Evolutionary conservation across 192 early-diverging fungal genomes (phyloP).

Genomic region (Chytriomyces confervae): DNA sequence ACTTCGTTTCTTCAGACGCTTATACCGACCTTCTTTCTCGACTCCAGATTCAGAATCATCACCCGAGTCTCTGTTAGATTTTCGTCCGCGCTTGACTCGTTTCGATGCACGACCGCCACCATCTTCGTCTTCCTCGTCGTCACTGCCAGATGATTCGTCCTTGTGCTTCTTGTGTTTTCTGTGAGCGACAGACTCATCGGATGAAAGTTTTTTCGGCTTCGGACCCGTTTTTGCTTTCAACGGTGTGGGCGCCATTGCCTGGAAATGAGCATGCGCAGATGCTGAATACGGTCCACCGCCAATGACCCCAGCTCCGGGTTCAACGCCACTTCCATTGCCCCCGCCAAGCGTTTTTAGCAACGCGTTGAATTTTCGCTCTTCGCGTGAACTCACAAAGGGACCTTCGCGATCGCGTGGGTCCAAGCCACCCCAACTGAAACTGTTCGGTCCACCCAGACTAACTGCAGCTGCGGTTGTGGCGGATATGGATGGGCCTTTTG

Average conservation of each 20-base stretch:
- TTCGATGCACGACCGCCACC: not conserved
- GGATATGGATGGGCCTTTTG: slow-evolving; percentile 10
- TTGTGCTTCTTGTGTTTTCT: not conserved
- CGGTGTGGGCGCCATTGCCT: not conserved
- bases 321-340: slow-evolving; percentile 1
- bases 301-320: not conserved
- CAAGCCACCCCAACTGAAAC: slow-evolving; percentile 53
- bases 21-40: not conserved
- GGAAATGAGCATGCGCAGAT: no score
- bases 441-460: slow-evolving; percentile 30
- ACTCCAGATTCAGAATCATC: not conserved
- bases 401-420: slow-evolving; percentile 35
- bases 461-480: slow-evolving; percentile 31
- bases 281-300: no score
- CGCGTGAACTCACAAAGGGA: slow-evolving; percentile 47
- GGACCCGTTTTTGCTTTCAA: slow-evolving; percentile 16
- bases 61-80: not conserved
- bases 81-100: not conserved
- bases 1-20: not conserved
- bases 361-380: slow-evolving; percentile 50
- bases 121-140: not conserved
- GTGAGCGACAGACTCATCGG: not conserved
- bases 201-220: slow-evolving; percentile 29
- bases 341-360: slow-evolving; percentile 37
- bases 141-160: not conserved